Evolutionary conservation across 2,329 filamentous ascomycete genomes (phyloP).

Genomic region (Pseudonectria buxi): DNA sequence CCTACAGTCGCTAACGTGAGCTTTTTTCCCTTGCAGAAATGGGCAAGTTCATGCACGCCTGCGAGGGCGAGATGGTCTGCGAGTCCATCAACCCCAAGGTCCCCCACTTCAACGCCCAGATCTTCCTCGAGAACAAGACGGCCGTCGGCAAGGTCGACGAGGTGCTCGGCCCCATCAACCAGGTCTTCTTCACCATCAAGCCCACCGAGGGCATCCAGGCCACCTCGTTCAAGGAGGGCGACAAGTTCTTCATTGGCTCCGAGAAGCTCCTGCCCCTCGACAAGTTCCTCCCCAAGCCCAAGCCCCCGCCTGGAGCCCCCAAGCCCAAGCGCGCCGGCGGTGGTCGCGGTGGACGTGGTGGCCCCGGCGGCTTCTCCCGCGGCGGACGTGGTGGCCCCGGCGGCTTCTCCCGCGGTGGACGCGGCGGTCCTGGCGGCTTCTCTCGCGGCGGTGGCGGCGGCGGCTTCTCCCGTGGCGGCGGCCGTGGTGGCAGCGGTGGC

Average conservation of each 20-base stretch:
- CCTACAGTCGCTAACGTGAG: constrained; percentile 6
- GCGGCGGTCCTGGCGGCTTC: constrained; percentile 17
- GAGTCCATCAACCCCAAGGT: constrained; percentile 91
- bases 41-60: constrained; percentile 88
- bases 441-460: constrained; percentile 16
- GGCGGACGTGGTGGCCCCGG: constrained; percentile 30
- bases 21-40: constrained; percentile 52
- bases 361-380: constrained; percentile 28
- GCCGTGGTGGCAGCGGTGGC: constrained; percentile 21
- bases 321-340: constrained; percentile 56
- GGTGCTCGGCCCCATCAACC: constrained; percentile 93
- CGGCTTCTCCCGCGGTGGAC: constrained; percentile 31
- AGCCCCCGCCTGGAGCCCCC: constrained; percentile 59
- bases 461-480: constrained; percentile 6
- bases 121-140: constrained; percentile 99
- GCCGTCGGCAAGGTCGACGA: constrained; percentile 96
- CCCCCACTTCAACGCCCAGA: constrained; percentile 97
- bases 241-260: constrained; percentile 93
- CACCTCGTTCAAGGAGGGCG: constrained; percentile 86
- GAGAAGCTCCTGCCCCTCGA: constrained; percentile 95
- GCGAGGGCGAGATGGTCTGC: constrained; percentile 98
- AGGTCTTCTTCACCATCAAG: constrained; percentile 98
- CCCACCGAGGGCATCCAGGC: constrained; percentile 94
- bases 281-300: constrained; percentile 94
- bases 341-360: constrained; percentile 30